Conservation (phyloP, 2,329 filamentous ascomycete genomes). For the Niveomyces coronatus region DNA sequence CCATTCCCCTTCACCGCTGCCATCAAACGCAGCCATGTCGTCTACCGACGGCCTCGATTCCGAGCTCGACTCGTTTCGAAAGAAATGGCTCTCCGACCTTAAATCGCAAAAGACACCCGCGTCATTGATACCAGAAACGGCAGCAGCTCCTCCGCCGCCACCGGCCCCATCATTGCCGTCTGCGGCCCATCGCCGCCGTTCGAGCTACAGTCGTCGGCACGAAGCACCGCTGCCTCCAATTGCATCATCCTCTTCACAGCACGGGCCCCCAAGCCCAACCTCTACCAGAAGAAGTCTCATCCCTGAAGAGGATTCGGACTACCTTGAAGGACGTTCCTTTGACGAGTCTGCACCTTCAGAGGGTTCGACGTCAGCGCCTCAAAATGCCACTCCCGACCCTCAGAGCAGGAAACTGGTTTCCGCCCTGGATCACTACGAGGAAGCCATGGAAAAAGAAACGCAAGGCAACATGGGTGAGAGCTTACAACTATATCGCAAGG, state of each 20-base stretch:
- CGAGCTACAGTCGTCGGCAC: background rate
- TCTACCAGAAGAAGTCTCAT: slow-evolving; percentile 1
- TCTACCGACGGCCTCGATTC: slow-evolving; percentile 33
- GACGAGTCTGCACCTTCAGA: slow-evolving; percentile 18
- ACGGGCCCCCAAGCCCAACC: slow-evolving; percentile 7
- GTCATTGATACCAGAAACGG: background rate
- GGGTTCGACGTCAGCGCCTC: slow-evolving; percentile 7
- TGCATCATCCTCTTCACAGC: background rate
- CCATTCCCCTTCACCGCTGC: too few relatives aligned
- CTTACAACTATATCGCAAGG: slow-evolving; percentile 75
- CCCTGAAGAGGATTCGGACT: slow-evolving; percentile 17
- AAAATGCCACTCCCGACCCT: slow-evolving; percentile 13
- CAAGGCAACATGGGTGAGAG: slow-evolving; percentile 84
- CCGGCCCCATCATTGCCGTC: background rate
- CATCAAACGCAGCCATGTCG: slow-evolving; percentile 10
- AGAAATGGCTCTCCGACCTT: slow-evolving; percentile 82
- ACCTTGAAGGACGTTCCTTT: slow-evolving; percentile 21
- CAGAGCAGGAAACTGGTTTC: slow-evolving; percentile 47
- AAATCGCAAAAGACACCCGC: slow-evolving; percentile 20
- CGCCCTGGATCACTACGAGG: slow-evolving; percentile 87
- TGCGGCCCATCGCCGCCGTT: slow-evolving; percentile 2
- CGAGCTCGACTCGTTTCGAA: slow-evolving; percentile 77
- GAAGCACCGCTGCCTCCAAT: background rate
- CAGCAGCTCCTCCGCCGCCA: background rate
- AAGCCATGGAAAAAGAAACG: slow-evolving; percentile 78